Base-by-base conservation (phyloP, 805 yeast genomes). In the Soucietia sequanensis region DNA sequence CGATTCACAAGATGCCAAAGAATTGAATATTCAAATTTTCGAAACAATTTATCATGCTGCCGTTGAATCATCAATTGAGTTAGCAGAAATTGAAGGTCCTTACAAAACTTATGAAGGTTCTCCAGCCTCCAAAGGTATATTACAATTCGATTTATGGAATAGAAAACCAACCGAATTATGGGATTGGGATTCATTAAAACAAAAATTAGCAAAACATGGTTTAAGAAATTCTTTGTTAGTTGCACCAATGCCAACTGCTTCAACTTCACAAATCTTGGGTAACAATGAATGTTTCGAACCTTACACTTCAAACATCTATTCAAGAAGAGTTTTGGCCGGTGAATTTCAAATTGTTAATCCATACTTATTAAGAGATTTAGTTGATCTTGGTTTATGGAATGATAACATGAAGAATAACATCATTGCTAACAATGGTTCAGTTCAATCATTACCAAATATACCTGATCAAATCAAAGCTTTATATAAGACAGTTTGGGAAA, bases 211-310 rank as follows among this genome's bases (percentile, higher is more conserved):
- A 33, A 62, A 65, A 43, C 63, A 68, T 50, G 82, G 82, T 30
- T 48, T 76, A 30, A 68, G 82, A 60, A 76, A 76, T 60, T 76
- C 82, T 23, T 63, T 76, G 45, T 68, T 76, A 45, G 80, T 76
- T 42, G 82, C 82, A 1, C 81, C 81, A 41, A 76, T 76, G 82
- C 82, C 82, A 28, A 76, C 82, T 39, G 81, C 81, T n/a, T 76
- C 81, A 16, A 76, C 81, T 4, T 76, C 81, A 7, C 82, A 76
- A 55, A 76, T 76, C 41, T 65, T 76, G 51, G 82, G 81, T 44
- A 72, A 70, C 57, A 76, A 75, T 50, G 82, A 76, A 55, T 76
- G 81, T 54, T 76, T 76, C 52, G 82, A 76, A 58, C 82, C 82
- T 24, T 75, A 70, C 59, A 76, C 82, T 19, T 76, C 81, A 16